phyloP scores from a whole-genome alignment of 345 rosid genomes.

The Boechera divaricarpa region DNA sequence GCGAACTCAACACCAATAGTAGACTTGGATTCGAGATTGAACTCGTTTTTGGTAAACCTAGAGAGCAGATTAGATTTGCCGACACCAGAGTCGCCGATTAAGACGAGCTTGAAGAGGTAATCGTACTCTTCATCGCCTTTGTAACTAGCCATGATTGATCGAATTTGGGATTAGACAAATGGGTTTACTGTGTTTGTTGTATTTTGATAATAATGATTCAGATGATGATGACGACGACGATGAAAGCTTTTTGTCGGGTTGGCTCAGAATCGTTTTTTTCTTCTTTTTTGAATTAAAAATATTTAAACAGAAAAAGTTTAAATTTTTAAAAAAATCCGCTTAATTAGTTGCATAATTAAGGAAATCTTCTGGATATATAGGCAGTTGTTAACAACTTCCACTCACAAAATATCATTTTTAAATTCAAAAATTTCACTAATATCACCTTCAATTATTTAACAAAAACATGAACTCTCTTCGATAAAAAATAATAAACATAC shows the following conservation, averaged over 20 bases:
- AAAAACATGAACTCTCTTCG: no score
- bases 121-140: constrained; percentile 47
- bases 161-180: neutral
- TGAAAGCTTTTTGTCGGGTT: constrained; percentile 27
- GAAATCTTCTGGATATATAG: neutral
- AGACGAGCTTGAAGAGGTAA: constrained; percentile 50
- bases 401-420: neutral
- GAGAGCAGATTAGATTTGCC: constrained; percentile 48
- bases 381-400: constrained; percentile 16
- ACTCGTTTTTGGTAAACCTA: constrained; percentile 48
- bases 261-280: constrained; percentile 4
- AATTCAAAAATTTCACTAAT: no score
- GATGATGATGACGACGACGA: neutral
- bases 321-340: neutral
- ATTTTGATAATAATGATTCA: constrained; percentile 32
- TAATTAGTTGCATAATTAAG: neutral
- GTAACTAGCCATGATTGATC: constrained; percentile 37
- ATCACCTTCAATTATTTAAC: no score
- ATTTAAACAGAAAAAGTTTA: neutral
- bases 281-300: neutral
- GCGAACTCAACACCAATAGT: constrained; percentile 50
- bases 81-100: constrained; percentile 49
- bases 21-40: constrained; percentile 48
- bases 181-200: neutral
- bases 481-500: neutral